Evolutionary conservation across 129 eudicot genomes (phyloP).

Genomic region (Centaurea solstitialis): DNA sequence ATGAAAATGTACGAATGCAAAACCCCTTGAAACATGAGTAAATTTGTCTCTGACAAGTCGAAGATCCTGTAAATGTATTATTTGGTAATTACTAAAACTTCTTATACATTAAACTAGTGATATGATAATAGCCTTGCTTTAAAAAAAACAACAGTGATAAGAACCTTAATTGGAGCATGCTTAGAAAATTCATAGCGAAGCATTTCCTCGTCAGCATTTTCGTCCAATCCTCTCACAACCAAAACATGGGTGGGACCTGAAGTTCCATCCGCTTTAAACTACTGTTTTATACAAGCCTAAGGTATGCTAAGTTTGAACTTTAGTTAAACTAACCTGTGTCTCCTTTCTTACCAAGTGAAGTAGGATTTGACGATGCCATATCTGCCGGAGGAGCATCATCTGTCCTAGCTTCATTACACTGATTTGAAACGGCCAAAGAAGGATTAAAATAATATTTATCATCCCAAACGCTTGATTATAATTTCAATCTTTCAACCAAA

Average conservation of each 20-base stretch:
- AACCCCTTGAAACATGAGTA: conserved; percentile 97
- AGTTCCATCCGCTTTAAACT: conserved; percentile 15
- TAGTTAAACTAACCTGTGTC: conserved; percentile 62
- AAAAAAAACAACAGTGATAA: background rate
- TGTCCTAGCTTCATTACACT: conserved; percentile 92
- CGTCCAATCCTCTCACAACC: conserved; percentile 98
- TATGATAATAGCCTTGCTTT: background rate
- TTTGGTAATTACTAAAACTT: conserved; percentile 3
- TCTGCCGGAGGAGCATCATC: conserved; percentile 99
- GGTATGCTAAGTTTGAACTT: conserved; percentile 7
- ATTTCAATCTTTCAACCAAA: background rate
- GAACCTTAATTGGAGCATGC: conserved; percentile 92
- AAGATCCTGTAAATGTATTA: conserved; percentile 68
- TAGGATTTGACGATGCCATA: conserved; percentile 65
- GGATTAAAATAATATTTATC: background rate
- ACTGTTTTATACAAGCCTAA: background rate
- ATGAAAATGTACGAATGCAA: conserved; percentile 94
- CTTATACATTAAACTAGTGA: background rate
- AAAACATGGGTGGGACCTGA: conserved; percentile 98
- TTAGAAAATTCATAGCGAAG: conserved; percentile 98
- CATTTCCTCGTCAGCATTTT: conserved; percentile 99
- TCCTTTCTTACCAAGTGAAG: conserved; percentile 74
- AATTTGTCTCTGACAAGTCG: conserved; percentile 96
- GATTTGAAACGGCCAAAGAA: conserved; percentile 10
- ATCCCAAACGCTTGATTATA: background rate